These are phyloP conservation scores for Collybia mongolica DNA, from an alignment of 768 basidiomycete genomes.

Conservation along the genomic window DNA sequence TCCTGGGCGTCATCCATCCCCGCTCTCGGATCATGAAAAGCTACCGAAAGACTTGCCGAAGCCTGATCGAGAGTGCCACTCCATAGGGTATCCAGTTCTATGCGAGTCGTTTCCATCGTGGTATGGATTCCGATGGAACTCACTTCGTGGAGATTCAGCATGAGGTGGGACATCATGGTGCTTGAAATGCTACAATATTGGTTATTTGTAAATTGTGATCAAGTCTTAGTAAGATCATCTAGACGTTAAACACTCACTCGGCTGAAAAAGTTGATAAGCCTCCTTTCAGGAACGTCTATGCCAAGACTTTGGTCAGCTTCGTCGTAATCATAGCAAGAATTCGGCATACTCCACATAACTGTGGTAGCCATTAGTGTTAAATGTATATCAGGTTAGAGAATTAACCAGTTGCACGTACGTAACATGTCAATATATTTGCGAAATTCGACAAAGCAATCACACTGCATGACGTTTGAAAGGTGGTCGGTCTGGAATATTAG, in stretches of 20 bases:
- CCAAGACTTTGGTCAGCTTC: not conserved
- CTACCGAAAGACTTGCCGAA: too few relatives aligned
- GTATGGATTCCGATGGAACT: not conserved
- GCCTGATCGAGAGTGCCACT: not conserved
- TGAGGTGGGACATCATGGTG: slow-evolving; percentile 12
- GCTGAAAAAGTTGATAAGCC: not conserved
- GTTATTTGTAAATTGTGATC: not conserved
- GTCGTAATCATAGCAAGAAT: not conserved
- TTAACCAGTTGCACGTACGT: slow-evolving; percentile 11
- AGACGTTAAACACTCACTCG: not conserved
- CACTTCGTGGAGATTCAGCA: slow-evolving; percentile 10
- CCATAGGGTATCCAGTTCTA: slow-evolving; percentile 1
- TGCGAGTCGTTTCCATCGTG: not conserved
- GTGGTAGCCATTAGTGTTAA: not conserved
- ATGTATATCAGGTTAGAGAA: not conserved
- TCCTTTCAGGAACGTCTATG: not conserved
- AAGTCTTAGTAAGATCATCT: not conserved
- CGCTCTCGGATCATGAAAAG: too few relatives aligned
- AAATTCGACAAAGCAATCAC: slow-evolving; percentile 47
- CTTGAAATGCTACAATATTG: not conserved
- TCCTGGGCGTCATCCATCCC: too few relatives aligned
- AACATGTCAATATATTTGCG: slow-evolving; percentile 36
- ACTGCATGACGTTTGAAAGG: slow-evolving; percentile 23
- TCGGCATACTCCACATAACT: slow-evolving; percentile 1
- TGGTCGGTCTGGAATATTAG: not conserved